Base-by-base conservation (phyloP, 768 basidiomycete genomes). In the Dentipellis fragilis region DNA sequence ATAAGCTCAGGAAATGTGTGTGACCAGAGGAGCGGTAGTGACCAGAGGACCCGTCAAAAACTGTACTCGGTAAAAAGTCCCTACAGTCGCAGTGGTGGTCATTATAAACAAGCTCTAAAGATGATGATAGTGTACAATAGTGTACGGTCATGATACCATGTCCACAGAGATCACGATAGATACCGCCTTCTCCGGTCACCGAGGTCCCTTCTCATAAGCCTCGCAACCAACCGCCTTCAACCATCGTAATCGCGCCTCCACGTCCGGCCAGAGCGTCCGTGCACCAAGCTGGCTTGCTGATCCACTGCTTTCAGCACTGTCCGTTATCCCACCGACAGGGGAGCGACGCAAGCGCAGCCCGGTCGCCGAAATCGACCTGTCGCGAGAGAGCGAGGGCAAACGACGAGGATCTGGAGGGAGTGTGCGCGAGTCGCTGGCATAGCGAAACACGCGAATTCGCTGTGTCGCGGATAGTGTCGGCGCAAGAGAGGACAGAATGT, bases 401-500 rank as follows among this genome's bases (percentile, higher is more conserved):
- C 21, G 39, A 12, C 37, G 38, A n/a, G 58, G 51, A 38, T 48
- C 19, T 6, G 61, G 65, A 12, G 76, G 78, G 9, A 84, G 71
- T 0, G 83, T 83, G 4, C 66, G 54, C 0, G 65, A 52, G 34
- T 72, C 70, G 1, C 77, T 71, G 8, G 83, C 83, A 56, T 77
- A 85, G 34, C 63, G 65, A 58, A 73, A 75, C 35, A 87, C 74
- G 8, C 75, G 76, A 59, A 77, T 69, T 19, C 76, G 76, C 61
- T 87, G 85, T 1, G 69, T 66, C 17, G 73, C 64, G 16, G 84
- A 84, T 51, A 87, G 74, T 0, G 66, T 70, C 14, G 83, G 83
- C 4, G 81, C 78, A 19, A 84, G 66, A 61, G 78, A 77, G 11
- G 80, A 76, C 36, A 86, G 72, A 38, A 83, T 77, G 63, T 81